Percentiles rank a stretch among this genome's conserved stretches.
phyloP scores from a whole-genome alignment of 2,329 filamentous ascomycete genomes.

The Colletotrichum brevisporum region DNA sequence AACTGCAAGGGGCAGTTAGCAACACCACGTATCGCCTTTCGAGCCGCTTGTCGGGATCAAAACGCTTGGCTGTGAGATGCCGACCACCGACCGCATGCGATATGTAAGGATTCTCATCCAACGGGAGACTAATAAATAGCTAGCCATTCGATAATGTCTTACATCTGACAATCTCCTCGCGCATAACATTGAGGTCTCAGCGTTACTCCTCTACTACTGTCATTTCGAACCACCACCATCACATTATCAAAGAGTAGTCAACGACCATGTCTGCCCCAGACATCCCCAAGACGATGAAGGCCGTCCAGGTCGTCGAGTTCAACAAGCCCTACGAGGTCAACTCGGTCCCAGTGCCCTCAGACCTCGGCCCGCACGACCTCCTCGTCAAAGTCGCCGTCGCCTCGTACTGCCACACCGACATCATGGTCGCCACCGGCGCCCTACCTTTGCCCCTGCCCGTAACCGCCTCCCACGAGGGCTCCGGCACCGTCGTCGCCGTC shows the following conservation, averaged over 20 bases:
- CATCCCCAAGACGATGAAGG: slow-evolving; percentile 48
- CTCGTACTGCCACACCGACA: slow-evolving; percentile 74
- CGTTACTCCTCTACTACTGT: not conserved
- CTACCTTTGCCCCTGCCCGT: slow-evolving; percentile 64
- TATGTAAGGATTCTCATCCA: too few relatives aligned
- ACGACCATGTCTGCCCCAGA: not conserved
- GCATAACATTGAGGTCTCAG: not conserved
- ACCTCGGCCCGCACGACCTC: slow-evolving; percentile 66
- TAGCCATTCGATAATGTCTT: too few relatives aligned
- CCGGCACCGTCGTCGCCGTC: slow-evolving; percentile 66
- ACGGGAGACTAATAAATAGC: too few relatives aligned
- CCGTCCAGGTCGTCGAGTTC: slow-evolving; percentile 55
- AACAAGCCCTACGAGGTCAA: slow-evolving; percentile 69
- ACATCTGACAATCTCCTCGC: too few relatives aligned
- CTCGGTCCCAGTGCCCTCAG: slow-evolving; percentile 61
- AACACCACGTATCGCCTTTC: too few relatives aligned
- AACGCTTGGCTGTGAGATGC: too few relatives aligned
- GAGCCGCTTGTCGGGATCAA: too few relatives aligned
- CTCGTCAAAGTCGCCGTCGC: slow-evolving; percentile 72
- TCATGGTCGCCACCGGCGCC: slow-evolving; percentile 66
- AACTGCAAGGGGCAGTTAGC: too few relatives aligned
- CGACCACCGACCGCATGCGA: too few relatives aligned
- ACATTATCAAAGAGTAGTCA: not conserved
- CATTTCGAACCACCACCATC: not conserved
- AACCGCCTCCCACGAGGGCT: slow-evolving; percentile 70